phyloP scores from a whole-genome alignment of 2,329 filamentous ascomycete species.

The Colletotrichum acutatum region DNA sequence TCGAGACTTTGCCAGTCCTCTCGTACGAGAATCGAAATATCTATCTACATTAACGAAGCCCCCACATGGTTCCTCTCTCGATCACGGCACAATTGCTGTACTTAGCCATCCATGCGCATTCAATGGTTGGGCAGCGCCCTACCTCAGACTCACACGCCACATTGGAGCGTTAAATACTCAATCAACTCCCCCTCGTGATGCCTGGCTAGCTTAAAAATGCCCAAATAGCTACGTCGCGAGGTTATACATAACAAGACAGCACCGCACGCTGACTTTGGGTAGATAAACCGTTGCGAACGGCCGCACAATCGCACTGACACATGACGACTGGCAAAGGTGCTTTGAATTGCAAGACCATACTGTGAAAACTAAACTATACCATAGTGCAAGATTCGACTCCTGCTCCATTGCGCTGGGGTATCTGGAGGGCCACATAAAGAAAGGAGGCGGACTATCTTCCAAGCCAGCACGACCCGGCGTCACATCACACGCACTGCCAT shows the following conservation, averaged over 20 bases:
- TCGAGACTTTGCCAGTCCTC: not conserved
- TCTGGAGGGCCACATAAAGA: not conserved
- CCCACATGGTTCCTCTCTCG: not conserved
- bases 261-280: no score
- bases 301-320: no score
- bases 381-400: no score
- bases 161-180: not conserved
- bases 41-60: not conserved
- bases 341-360: no score
- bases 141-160: not conserved
- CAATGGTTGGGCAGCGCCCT: not conserved
- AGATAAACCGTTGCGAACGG: no score
- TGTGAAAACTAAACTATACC: no score
- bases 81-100: not conserved
- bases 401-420: not conserved
- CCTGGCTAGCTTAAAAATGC: not conserved
- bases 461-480: not conserved
- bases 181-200: not conserved
- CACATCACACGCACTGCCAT: not conserved
- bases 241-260: no score
- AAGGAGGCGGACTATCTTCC: no score
- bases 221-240: not conserved
- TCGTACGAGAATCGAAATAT: not conserved
- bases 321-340: no score
- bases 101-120: not conserved